These are phyloP conservation scores for Carex scoparia DNA, from an alignment of 176 grass and related monocot species.

Conservation along the genomic window DNA sequence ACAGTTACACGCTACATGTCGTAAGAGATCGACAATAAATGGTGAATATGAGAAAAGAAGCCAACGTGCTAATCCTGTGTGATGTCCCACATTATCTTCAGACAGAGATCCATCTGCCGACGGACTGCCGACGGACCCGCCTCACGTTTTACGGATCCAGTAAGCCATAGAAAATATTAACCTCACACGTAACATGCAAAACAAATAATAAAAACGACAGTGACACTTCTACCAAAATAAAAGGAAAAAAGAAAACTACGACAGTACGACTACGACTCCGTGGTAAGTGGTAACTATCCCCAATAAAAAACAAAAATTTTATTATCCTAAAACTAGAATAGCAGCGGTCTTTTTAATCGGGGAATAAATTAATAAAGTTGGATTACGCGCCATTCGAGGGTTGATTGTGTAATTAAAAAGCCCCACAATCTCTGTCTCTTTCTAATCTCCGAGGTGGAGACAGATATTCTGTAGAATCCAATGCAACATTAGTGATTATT, in stretches of 20 bases:
- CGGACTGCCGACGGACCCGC: neutral
- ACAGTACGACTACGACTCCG: no score
- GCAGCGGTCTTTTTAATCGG: neutral
- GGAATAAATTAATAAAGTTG: neutral
- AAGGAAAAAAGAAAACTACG: no score
- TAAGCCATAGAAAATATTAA: neutral
- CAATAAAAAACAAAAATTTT: neutral
- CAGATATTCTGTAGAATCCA: slow-evolving; percentile 14
- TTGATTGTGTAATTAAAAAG: neutral
- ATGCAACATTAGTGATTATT: neutral
- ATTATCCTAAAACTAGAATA: neutral
- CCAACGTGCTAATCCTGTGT: neutral
- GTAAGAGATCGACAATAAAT: neutral
- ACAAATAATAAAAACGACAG: neutral
- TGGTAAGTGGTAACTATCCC: neutral
- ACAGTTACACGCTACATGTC: neutral
- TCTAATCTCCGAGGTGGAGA: neutral
- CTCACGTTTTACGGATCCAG: neutral
- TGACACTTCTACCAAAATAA: no score
- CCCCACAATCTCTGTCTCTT: slow-evolving; percentile 5
- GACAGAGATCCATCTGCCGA: no score
- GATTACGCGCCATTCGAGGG: neutral
- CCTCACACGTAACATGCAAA: neutral
- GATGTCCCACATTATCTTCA: no score
- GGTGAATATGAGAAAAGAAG: neutral